A percentile compares a stretch with the other conserved stretches of the same genome.
These are phyloP conservation scores for Triglochin maritima DNA, from an alignment of 106 monocot genomes.

Conservation along the genomic window DNA sequence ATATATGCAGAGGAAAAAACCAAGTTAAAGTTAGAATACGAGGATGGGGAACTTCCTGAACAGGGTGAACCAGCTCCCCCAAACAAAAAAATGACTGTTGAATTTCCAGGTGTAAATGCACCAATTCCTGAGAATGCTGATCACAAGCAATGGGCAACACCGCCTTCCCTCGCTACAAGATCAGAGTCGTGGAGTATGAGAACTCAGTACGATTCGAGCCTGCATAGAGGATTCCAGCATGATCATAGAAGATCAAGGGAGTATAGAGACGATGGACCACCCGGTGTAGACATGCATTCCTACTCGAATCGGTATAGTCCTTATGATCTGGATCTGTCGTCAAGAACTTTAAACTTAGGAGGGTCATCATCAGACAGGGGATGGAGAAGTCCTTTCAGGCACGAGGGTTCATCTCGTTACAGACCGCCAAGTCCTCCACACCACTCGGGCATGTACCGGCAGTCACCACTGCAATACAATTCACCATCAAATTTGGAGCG, in stretches of 20 bases:
- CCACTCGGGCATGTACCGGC: slow-evolving; percentile 2
- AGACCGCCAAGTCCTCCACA: slow-evolving; percentile 22
- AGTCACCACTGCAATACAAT: slow-evolving; percentile 12
- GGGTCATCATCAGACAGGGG: slow-evolving; percentile 55
- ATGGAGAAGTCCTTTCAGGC: slow-evolving; percentile 18
- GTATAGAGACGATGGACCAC: slow-evolving; percentile 18
- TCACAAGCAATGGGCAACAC: slow-evolving; percentile 39
- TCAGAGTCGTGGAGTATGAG: slow-evolving; percentile 16
- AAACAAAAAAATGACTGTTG: slow-evolving; percentile 49
- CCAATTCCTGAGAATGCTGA: slow-evolving; percentile 80
- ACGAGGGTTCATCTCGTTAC: slow-evolving; percentile 23
- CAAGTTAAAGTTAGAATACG: slow-evolving; percentile 41
- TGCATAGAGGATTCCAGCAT: slow-evolving; percentile 6
- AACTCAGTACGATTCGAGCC: not conserved
- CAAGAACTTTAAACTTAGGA: slow-evolving; percentile 28
- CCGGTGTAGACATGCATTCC: slow-evolving; percentile 1
- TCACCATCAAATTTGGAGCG: slow-evolving; percentile 13
- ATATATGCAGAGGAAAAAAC: slow-evolving; percentile 57
- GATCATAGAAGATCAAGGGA: slow-evolving; percentile 24
- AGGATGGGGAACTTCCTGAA: slow-evolving; percentile 82
- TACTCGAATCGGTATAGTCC: slow-evolving; percentile 44
- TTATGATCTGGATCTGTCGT: slow-evolving; percentile 25
- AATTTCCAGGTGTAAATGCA: slow-evolving; percentile 81
- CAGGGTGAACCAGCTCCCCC: slow-evolving; percentile 25
- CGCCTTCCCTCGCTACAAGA: not conserved